Evolutionary conservation across 139 green algal species (phyloP).

Genomic region (Nannochloris sp.): DNA sequence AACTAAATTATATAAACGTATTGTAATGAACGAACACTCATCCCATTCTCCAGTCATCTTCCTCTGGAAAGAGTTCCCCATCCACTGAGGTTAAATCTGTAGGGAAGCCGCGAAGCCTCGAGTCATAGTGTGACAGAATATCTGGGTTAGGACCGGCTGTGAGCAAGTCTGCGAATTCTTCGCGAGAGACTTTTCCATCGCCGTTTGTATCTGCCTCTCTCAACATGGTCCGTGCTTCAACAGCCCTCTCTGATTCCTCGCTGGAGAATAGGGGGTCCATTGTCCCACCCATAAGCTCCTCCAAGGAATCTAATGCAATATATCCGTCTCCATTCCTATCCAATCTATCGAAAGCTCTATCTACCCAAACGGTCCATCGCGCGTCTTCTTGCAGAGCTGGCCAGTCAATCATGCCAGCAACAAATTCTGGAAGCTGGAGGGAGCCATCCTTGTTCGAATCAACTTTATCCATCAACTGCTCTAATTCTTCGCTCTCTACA

Average conservation of each 20-base stretch:
- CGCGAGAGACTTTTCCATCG: slow-evolving; percentile 65
- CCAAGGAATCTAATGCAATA: slow-evolving; percentile 72
- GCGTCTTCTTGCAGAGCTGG: slow-evolving; percentile 35
- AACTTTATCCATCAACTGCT: slow-evolving; percentile 56
- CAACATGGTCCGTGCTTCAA: slow-evolving; percentile 71
- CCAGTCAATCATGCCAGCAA: slow-evolving; percentile 79
- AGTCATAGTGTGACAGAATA: slow-evolving; percentile 46
- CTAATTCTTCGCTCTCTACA: slow-evolving; percentile 47
- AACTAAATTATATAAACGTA: too few relatives aligned
- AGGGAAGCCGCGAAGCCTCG: slow-evolving; percentile 11
- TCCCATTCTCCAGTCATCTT: slow-evolving; percentile 5
- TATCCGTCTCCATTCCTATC: slow-evolving; percentile 73
- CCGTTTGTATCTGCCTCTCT: slow-evolving; percentile 75
- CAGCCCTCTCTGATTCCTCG: slow-evolving; percentile 16
- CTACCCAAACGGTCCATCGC: slow-evolving; percentile 26
- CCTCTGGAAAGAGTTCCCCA: not conserved
- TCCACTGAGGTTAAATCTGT: slow-evolving; percentile 3
- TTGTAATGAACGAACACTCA: not conserved
- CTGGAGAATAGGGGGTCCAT: not conserved
- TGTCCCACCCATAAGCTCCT: slow-evolving; percentile 11
- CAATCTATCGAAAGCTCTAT: slow-evolving; percentile 60
- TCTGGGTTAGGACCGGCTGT: slow-evolving; percentile 33
- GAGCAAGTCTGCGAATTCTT: slow-evolving; percentile 66
- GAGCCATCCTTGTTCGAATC: slow-evolving; percentile 58
- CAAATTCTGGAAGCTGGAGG: slow-evolving; percentile 69